Evolutionary conservation across 2,329 filamentous ascomycete species (phyloP).

Genomic region (Phialophora verrucosa): DNA sequence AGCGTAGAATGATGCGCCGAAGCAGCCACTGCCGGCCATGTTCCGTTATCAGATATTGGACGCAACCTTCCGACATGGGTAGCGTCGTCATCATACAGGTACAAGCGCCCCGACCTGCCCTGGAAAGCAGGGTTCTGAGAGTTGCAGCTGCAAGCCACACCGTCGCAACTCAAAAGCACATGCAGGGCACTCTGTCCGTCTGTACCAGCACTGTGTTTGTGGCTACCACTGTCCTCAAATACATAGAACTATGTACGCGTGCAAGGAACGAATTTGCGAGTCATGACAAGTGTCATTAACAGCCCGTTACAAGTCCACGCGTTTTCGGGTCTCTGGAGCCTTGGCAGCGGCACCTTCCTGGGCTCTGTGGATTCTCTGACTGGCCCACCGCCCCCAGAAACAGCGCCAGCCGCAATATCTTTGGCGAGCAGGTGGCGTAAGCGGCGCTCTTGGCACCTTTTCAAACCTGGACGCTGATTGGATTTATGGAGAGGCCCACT

Average conservation of each 20-base stretch:
- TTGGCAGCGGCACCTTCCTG: conserved; percentile 1
- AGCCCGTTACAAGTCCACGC: not conserved
- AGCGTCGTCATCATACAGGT: not conserved
- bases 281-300: not conserved
- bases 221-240: not conserved
- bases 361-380: not conserved
- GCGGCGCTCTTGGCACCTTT: conserved; percentile 21
- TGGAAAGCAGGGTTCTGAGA: not conserved
- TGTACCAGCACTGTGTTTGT: not conserved
- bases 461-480: conserved; percentile 7
- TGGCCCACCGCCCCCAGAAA: conserved; percentile 2
- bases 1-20: not conserved
- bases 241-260: not conserved
- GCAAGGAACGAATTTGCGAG: not conserved
- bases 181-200: not conserved
- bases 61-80: not conserved
- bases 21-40: not conserved
- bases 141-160: not conserved
- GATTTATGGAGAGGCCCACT: not conserved
- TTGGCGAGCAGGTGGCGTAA: conserved; percentile 20
- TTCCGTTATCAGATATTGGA: not conserved
- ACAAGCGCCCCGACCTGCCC: not conserved
- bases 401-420: conserved; percentile 10
- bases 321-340: not conserved
- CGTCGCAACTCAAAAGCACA: not conserved